These are phyloP conservation scores for Aciculosporium take DNA, from an alignment of 2,329 filamentous ascomycete genomes.

Conservation along the genomic window DNA sequence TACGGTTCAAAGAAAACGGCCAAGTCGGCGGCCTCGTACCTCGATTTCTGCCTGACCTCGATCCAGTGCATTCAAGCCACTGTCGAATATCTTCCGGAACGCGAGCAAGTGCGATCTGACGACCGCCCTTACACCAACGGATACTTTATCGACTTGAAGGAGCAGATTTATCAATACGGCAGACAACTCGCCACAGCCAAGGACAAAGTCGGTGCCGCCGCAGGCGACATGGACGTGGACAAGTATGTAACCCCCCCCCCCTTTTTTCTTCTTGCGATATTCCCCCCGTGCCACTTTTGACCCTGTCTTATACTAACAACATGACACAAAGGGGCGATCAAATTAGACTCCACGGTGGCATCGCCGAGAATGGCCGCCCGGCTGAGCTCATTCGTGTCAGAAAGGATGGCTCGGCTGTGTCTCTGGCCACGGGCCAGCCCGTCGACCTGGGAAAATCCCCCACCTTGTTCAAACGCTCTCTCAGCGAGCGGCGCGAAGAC, in stretches of 20 bases:
- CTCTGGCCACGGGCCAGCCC: slow-evolving; percentile 54
- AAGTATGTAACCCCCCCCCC: slow-evolving; percentile 35
- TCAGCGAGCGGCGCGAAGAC: slow-evolving; percentile 56
- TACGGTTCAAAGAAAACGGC: slow-evolving; percentile 67
- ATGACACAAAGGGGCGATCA: slow-evolving; percentile 37
- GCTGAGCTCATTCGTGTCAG: slow-evolving; percentile 73
- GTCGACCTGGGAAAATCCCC: slow-evolving; percentile 40
- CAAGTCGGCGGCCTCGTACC: slow-evolving; percentile 56
- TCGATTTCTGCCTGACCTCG: slow-evolving; percentile 79
- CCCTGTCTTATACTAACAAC: slow-evolving; percentile 15
- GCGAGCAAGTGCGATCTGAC: slow-evolving; percentile 68
- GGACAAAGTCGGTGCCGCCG: slow-evolving; percentile 45
- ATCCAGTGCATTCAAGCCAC: slow-evolving; percentile 84
- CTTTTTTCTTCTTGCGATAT: too few relatives aligned
- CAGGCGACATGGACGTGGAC: slow-evolving; percentile 44
- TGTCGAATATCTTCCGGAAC: slow-evolving; percentile 71
- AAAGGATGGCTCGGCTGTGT: slow-evolving; percentile 67
- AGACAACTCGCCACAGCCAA: slow-evolving; percentile 66
- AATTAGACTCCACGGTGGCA: slow-evolving; percentile 67
- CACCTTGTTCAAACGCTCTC: slow-evolving; percentile 49
- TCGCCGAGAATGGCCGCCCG: slow-evolving; percentile 67
- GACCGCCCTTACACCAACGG: slow-evolving; percentile 90
- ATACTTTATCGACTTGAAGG: slow-evolving; percentile 92
- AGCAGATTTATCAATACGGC: slow-evolving; percentile 85
- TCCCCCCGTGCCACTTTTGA: slow-evolving; percentile 17